Evolutionary conservation across 1,139 yeast genomes (phyloP).

Genomic region (Kluyveromyces marxianus): DNA sequence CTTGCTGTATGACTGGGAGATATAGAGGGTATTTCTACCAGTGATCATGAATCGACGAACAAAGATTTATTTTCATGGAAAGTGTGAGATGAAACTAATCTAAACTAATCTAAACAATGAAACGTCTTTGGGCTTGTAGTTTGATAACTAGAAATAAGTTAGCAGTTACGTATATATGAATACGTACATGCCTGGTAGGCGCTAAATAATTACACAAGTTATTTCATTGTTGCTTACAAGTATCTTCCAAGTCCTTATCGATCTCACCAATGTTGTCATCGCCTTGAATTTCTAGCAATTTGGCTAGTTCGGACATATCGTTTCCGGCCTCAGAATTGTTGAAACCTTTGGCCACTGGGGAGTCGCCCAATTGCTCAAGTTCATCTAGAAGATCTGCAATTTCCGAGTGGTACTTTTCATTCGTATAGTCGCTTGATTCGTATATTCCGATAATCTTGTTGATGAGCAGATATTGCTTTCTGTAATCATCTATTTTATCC

Average conservation of each 20-base stretch:
- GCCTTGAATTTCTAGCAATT: constrained; percentile 23
- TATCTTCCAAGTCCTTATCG: constrained; percentile 34
- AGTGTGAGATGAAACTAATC: too few relatives aligned
- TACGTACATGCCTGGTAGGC: too few relatives aligned
- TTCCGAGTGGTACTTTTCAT: constrained; percentile 47
- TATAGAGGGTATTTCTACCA: too few relatives aligned
- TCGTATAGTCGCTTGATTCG: constrained; percentile 48
- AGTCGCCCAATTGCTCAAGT: constrained; percentile 79
- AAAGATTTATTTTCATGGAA: too few relatives aligned
- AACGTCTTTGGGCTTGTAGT: too few relatives aligned
- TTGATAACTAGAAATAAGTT: background rate
- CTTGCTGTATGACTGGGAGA: too few relatives aligned
- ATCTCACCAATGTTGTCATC: constrained; percentile 40
- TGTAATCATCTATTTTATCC: constrained; percentile 45
- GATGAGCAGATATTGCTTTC: constrained; percentile 48
- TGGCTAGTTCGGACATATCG: constrained; percentile 18
- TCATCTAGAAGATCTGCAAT: constrained; percentile 54
- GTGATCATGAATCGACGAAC: too few relatives aligned
- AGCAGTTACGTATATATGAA: background rate
- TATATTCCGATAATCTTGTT: constrained; percentile 48
- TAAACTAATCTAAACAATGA: too few relatives aligned
- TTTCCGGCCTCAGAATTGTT: constrained; percentile 12
- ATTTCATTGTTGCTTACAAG: constrained; percentile 29
- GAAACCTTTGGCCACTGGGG: constrained; percentile 46
- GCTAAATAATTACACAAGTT: background rate